Conservation (phyloP, 78 protist species). For the Blattamonas nauphoetae region DNA sequence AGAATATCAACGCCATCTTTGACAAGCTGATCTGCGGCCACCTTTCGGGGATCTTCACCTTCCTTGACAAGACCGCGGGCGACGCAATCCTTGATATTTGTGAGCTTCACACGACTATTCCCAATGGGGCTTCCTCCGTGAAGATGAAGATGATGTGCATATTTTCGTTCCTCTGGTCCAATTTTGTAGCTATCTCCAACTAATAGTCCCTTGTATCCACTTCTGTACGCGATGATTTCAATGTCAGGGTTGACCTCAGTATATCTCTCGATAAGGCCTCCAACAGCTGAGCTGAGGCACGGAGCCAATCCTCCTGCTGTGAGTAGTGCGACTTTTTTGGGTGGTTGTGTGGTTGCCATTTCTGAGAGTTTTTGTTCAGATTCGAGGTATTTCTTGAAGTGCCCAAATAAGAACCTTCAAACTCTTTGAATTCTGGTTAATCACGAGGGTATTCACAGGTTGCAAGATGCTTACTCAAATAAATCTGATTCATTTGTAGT, state of each 20-base stretch:
- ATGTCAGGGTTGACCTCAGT: slow-evolving; percentile 5
- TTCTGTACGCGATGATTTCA: slow-evolving; percentile 21
- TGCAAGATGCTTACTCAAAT: too few relatives aligned
- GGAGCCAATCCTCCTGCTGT: slow-evolving; percentile 43
- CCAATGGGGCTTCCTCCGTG: slow-evolving; percentile 36
- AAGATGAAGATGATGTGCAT: background rate
- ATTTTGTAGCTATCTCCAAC: slow-evolving; percentile 13
- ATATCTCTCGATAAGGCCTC: slow-evolving; percentile 8
- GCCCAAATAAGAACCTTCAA: too few relatives aligned
- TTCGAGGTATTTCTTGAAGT: too few relatives aligned
- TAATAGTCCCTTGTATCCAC: slow-evolving; percentile 35
- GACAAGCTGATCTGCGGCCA: slow-evolving; percentile 37
- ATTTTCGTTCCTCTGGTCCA: background rate
- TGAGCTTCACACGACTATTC: slow-evolving; percentile 36
- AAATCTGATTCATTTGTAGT: too few relatives aligned
- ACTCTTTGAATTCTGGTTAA: too few relatives aligned
- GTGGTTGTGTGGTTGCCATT: too few relatives aligned
- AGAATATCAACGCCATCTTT: slow-evolving; percentile 16
- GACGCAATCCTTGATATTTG: slow-evolving; percentile 28
- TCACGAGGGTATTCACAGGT: too few relatives aligned
- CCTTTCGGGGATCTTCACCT: slow-evolving; percentile 31
- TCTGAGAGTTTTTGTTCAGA: too few relatives aligned
- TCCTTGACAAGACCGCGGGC: slow-evolving; percentile 34
- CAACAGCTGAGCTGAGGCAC: slow-evolving; percentile 25
- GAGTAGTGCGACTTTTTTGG: slow-evolving; percentile 21